Base-by-base conservation (phyloP, 2,329 filamentous ascomycete species). In the Zalaria sp. region DNA sequence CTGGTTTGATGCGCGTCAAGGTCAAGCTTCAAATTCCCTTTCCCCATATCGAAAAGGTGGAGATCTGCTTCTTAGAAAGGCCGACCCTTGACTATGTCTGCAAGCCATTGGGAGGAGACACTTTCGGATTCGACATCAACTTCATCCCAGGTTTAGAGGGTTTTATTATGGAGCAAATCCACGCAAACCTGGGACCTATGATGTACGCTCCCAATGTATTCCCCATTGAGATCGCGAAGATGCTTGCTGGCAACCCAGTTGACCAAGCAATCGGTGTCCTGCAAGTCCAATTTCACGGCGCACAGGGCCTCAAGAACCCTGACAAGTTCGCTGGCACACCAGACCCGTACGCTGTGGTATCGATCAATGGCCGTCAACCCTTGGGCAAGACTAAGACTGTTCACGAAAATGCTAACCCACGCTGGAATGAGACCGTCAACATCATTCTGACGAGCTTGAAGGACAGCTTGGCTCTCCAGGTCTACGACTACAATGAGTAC, bases 141-240 rank as follows among this genome's bases (percentile, higher is more conserved):
- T 95, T 98, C 63, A 93, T 98, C 51, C 91, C 91, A 11, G 89
- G 89, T 51, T 73, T 98, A 25, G 88, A 96, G 61, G 75, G 62
- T 43, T 98, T 98, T 63, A 98, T 98, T 53, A 79, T 84, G 58
- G 91, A 98, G 53, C 86, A 93, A 65, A 93, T 98, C 41, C 93
- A 98, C 61, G 83, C 82, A 48, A 95, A 89, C 56, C 67, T 98
- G 39, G 82, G 78, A 2, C 93, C 91, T 0, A 96, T 98, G 82
- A 94, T 98, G 86, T 98, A 98, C 58, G 81, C 79, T 32, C 91
- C 91, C 5, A 94, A 98, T 53, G 87, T 96, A 39, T 98, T 98
- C 70, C 91, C 91, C 10, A 91, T 98, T 50, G 91, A 98, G 57
- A 86, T 98, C 43, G 91, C 91, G 52, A 96, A 98, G 72, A 91